A percentile compares a stretch with the other conserved stretches of the same genome.
Evolutionary conservation across 176 grass and related monocot species (phyloP).

Genomic region (Avena eriantha): DNA sequence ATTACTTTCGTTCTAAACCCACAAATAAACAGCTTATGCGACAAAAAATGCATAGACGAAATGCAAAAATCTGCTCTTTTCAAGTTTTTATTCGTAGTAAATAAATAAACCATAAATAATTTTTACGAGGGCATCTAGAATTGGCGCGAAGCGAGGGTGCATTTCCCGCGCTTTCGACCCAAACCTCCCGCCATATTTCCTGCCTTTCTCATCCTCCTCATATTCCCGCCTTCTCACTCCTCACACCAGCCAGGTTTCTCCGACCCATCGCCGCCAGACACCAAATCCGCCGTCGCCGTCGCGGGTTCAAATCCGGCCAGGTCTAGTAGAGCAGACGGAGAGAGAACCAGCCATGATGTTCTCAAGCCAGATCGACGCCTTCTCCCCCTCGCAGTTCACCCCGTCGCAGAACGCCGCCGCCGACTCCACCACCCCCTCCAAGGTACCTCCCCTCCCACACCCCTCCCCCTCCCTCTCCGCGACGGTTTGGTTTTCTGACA

Average conservation of each 20-base stretch:
- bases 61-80: too few relatives aligned
- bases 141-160: not conserved
- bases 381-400: constrained; percentile 54
- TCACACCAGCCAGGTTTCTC: not conserved
- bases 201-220: not conserved
- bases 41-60: too few relatives aligned
- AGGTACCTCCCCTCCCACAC: not conserved
- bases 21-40: too few relatives aligned
- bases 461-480: not conserved
- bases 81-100: too few relatives aligned
- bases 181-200: not conserved
- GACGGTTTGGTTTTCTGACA: not conserved
- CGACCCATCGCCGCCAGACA: not conserved
- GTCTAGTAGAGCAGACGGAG: not conserved
- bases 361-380: constrained; percentile 50
- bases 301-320: not conserved
- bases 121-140: not conserved
- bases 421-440: constrained; percentile 52
- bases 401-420: constrained; percentile 53
- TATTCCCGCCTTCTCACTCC: too few relatives aligned
- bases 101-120: too few relatives aligned
- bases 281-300: constrained; percentile 17
- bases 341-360: constrained; percentile 35
- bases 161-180: too few relatives aligned
- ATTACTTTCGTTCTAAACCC: too few relatives aligned